Base-by-base conservation (phyloP, 2,329 filamentous ascomycete genomes). In the Sporothrix protearum region DNA sequence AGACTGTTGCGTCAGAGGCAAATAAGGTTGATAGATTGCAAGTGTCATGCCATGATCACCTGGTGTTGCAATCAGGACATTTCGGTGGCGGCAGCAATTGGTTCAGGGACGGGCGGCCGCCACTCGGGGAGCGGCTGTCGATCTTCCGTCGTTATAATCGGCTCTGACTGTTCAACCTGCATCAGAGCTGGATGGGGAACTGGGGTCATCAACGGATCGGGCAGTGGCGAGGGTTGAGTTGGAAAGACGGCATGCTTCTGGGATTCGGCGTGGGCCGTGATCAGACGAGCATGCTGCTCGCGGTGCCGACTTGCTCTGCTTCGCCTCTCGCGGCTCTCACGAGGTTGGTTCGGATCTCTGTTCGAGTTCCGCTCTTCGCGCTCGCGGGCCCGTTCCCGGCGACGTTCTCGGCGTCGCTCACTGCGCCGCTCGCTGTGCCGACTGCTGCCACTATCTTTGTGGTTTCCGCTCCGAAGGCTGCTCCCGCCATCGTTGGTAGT, bases 111-210 rank as follows among this genome's bases (percentile, higher is more conserved):
- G 22, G 59, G 10, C n/a, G 36, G 59, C 16, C 12, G 6, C n/a
- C n/a, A 45, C 12, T 42, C 59, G 1, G 59, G 59, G 3, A 45
- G 59, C 12, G 33, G 22, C 2, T 64, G 36, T 25, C 45, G 59
- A n/a, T n/a, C n/a, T 9, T 64, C 36, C 36, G 33, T 45, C 14
- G 59, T 19, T 14, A 22, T 28, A 28, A n/a, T 1, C 22, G 36
- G 22, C 12, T 57, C 25, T 30, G 30, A 14, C 4, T 22, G 12
- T 25, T 64, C 59, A 3, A 45, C 22, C n/a, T 64, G 59, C 59
- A 64, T 64, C 30, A 64, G 59, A 8, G 59, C 59, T 45, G 59
- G 59, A 12, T 64, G 36, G 36, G 59, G 36, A 39, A 64, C 59
- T 3, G 59, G 59, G 14, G 59, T 36, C 22, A 45, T 19, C 59